phyloP scores from a whole-genome alignment of 2,329 filamentous ascomycete species.

The Stachybotrys echinatus region DNA sequence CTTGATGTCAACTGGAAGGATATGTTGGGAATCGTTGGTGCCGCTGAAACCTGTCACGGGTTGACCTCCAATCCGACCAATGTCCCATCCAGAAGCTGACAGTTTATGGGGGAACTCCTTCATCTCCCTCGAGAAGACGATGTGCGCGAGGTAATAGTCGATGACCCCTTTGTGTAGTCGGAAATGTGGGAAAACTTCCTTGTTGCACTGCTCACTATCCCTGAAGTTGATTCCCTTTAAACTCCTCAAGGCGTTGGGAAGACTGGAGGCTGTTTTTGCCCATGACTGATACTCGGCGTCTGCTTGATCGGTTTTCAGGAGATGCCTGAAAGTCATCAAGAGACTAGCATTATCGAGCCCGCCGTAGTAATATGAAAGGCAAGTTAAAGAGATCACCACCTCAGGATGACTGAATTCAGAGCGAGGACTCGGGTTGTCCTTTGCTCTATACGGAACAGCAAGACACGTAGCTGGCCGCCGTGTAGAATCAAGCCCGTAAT shows the following conservation, averaged over 20 bases:
- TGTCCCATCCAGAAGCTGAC: constrained; percentile 60
- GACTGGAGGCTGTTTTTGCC: constrained; percentile 22
- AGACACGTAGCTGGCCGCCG: constrained; percentile 37
- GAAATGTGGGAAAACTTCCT: constrained; percentile 46
- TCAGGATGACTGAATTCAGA: constrained; percentile 58
- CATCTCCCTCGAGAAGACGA: constrained; percentile 56
- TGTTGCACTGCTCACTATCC: constrained; percentile 40
- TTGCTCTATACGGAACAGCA: constrained; percentile 53
- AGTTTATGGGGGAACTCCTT: constrained; percentile 58
- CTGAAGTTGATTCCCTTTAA: constrained; percentile 50
- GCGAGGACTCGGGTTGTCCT: constrained; percentile 45
- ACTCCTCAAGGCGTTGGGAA: constrained; percentile 30
- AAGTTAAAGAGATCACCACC: constrained; percentile 47
- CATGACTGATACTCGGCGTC: constrained; percentile 43
- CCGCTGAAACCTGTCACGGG: constrained; percentile 61
- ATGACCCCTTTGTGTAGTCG: constrained; percentile 44
- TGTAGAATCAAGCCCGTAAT: constrained; percentile 49
- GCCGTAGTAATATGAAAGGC: constrained; percentile 45
- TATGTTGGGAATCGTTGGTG: constrained; percentile 53
- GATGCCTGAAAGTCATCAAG: constrained; percentile 34
- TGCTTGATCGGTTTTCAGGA: constrained; percentile 46
- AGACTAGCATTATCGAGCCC: constrained; percentile 48
- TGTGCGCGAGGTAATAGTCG: constrained; percentile 54
- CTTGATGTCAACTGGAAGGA: constrained; percentile 48
- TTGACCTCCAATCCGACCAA: constrained; percentile 37